phyloP scores from a whole-genome alignment of 2,329 filamentous ascomycete species.

The Fusarium floridanum region DNA sequence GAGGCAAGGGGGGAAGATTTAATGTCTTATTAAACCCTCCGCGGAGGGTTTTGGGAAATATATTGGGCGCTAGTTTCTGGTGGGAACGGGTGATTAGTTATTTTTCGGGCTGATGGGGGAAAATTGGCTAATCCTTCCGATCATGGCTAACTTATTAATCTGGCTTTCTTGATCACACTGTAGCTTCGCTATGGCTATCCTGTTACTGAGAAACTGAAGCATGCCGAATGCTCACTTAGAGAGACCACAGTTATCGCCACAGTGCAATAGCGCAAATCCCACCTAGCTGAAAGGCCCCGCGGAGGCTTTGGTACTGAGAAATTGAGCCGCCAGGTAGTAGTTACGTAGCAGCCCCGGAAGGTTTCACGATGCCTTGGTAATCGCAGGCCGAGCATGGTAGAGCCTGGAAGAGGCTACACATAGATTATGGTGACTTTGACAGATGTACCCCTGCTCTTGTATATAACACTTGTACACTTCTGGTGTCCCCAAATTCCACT shows the following conservation, averaged over 20 bases:
- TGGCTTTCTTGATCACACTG: background rate
- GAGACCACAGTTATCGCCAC: background rate
- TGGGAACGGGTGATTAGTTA: background rate
- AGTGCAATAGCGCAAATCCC: background rate
- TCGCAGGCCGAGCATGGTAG: background rate
- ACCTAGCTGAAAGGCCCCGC: background rate
- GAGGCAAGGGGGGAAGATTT: background rate
- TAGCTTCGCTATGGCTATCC: background rate
- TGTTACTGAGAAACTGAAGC: background rate
- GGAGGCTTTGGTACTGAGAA: background rate
- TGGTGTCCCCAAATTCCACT: background rate
- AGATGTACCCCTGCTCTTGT: background rate
- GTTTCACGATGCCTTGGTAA: background rate
- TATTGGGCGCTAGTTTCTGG: background rate
- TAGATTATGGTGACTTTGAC: background rate
- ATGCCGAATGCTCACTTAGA: background rate
- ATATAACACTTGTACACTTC: background rate
- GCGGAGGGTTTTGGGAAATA: background rate
- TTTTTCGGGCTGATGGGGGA: background rate
- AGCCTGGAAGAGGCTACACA: background rate
- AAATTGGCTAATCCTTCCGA: background rate
- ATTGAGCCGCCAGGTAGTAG: background rate
- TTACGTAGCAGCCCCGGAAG: background rate
- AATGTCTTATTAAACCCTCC: background rate
- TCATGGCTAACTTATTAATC: background rate